These are phyloP conservation scores for Onygenales sp. DNA, from an alignment of 2,329 filamentous ascomycete genomes.

Conservation along the genomic window DNA sequence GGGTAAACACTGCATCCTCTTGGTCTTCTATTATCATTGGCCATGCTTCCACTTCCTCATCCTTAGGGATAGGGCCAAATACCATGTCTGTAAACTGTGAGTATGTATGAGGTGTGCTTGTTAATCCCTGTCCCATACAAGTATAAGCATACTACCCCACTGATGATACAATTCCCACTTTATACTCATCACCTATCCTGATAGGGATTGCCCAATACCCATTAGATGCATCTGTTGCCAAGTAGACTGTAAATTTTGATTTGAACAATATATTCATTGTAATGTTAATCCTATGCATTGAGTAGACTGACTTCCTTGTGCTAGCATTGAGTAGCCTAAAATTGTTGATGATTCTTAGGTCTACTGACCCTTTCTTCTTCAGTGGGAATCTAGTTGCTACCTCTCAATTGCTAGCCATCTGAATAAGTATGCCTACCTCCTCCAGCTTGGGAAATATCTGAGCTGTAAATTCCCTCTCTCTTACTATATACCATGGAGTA, in stretches of 20 bases:
- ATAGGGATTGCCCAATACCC: no score
- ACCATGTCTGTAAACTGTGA: no score
- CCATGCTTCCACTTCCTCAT: no score
- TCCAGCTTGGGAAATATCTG: neutral
- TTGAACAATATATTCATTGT: neutral
- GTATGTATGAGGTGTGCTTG: no score
- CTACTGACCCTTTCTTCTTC: neutral
- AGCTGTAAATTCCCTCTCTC: neutral
- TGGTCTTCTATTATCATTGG: no score
- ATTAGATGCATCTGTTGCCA: no score
- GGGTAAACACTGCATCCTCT: no score
- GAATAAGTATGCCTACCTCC: neutral
- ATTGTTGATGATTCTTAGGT: no score
- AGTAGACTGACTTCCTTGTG: neutral
- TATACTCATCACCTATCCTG: fast-evolving
- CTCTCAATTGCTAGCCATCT: neutral
- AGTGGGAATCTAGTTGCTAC: neutral
- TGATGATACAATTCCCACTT: fast-evolving
- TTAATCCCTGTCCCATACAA: no score
- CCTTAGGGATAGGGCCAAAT: no score
- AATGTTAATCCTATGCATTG: neutral
- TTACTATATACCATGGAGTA: neutral
- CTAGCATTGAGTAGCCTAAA: neutral
- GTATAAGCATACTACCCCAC: no score
- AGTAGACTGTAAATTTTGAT: neutral